A percentile compares a stretch with the other conserved stretches of the same genome.
Conservation (phyloP, 495 filamentous ascomycete species). For the Saxophila tyrrhenica region DNA sequence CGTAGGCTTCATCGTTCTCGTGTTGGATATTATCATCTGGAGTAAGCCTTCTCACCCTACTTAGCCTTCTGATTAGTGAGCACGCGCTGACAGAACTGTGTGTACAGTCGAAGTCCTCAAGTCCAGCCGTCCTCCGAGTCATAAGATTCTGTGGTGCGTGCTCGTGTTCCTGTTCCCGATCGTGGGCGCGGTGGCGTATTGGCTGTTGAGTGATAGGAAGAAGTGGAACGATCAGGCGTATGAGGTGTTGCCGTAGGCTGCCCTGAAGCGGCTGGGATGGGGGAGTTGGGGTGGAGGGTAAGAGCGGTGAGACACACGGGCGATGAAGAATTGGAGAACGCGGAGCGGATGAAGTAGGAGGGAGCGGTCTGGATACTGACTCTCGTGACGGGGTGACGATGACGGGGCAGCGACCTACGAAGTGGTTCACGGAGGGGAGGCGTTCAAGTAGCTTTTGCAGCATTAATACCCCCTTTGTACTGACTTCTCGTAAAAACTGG, state of each 20-base stretch:
- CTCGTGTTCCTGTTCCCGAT: constrained; percentile 43
- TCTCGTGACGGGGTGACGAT: no score
- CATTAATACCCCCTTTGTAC: no score
- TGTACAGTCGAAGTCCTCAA: constrained; percentile 41
- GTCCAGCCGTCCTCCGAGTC: constrained; percentile 35
- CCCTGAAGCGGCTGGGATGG: background rate
- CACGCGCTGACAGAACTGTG: background rate
- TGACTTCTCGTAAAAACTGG: no score
- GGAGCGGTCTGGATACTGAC: no score
- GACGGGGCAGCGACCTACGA: no score
- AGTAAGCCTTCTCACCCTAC: constrained; percentile 27
- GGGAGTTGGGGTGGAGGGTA: background rate
- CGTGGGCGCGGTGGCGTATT: constrained; percentile 40
- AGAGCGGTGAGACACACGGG: no score
- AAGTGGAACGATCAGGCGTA: constrained; percentile 33
- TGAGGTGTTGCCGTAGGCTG: constrained; percentile 32
- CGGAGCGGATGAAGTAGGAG: no score
- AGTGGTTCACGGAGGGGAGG: no score
- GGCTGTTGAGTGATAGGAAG: constrained; percentile 40
- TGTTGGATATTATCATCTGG: constrained; percentile 41
- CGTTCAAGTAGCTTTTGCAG: no score
- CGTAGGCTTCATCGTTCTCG: constrained; percentile 37
- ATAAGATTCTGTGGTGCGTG: constrained; percentile 41
- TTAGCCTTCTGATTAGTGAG: no score
- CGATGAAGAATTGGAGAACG: no score